Evolutionary conservation across 495 filamentous ascomycete species (phyloP).

Genomic region (Aspergillus coremiiformis): DNA sequence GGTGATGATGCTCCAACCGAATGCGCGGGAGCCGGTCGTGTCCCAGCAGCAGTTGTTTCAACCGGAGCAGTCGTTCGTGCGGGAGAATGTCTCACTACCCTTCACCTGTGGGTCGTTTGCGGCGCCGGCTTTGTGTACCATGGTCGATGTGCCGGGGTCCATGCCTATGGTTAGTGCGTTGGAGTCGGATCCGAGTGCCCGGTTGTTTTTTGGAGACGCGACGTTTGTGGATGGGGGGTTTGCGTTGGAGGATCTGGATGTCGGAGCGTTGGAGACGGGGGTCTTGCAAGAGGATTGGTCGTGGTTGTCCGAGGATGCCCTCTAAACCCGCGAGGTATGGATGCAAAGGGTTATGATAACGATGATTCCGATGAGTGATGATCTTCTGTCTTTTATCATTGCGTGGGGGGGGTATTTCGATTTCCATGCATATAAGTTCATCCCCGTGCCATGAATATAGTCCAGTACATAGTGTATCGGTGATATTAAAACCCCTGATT

Average conservation of each 20-base stretch:
- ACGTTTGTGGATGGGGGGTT: background rate
- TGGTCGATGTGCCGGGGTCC: constrained; percentile 11
- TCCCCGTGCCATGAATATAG: background rate
- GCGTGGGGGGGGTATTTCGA: background rate
- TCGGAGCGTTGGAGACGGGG: constrained; percentile 5
- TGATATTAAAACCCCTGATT: too few relatives aligned
- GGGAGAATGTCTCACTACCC: background rate
- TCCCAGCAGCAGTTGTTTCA: background rate
- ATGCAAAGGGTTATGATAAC: background rate
- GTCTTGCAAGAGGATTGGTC: constrained; percentile 14
- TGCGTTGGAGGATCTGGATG: constrained; percentile 12
- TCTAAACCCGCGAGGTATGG: too few relatives aligned
- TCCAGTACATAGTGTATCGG: background rate
- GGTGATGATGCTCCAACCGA: constrained; percentile 1
- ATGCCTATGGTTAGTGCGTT: constrained; percentile 12
- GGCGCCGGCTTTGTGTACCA: constrained; percentile 4
- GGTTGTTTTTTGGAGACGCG: background rate
- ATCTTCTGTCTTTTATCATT: background rate
- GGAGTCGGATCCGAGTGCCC: background rate
- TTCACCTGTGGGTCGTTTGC: constrained; percentile 2
- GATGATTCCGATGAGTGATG: background rate
- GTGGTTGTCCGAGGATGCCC: constrained; percentile 12
- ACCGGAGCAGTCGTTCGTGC: background rate
- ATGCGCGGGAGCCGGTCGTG: too few relatives aligned
- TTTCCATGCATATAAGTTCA: background rate